Base-by-base conservation (phyloP, 208 protist genomes). In the Trypanosoma cruzi region DNA sequence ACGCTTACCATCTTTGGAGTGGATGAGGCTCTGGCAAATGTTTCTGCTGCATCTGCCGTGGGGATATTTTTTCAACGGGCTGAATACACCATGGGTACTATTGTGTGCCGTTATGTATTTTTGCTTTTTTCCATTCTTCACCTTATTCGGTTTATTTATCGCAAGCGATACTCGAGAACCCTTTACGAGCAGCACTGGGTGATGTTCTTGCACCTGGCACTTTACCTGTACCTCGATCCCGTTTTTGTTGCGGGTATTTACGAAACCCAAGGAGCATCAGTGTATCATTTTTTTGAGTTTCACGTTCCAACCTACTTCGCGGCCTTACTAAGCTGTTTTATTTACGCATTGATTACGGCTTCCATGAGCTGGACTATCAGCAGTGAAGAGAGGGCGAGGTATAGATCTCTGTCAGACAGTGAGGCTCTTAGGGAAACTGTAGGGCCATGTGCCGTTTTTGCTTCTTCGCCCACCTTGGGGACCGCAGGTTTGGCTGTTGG, bases 301-400 rank as follows among this genome's bases (percentile, higher is more conserved):
- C 84, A 82, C 55, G 37, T 92, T 22, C 86, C 89, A 13, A 89
- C 73, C 11, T 92, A 85, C 71, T 92, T 94, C 73, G 77, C 73
- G 29, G 84, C 81, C 0, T 40, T 89, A 16, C 61, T 86, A 0
- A 77, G 85, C 63, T 84, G 81, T 62, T 92, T 88, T 63, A 71
- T 82, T 13, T 90, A 88, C 71, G 79, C 81, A n/a, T 50, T 89
- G 26, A 77, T 89, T 58, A 75, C 65, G 31, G 70, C 79, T 18
- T 83, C 86, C 0, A 80, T 84, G 55, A 65, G 60, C 14, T 85
- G 77, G 71, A 48, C 46, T 11, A 31, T 57, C 0, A 18, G 26
- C 6, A 34, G 36, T 11, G 6, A 18, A 22, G 54, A 59, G 22
- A 49, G 3, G 8, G 42, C 50, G 53, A 1, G 53, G 28, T 57